phyloP scores from a whole-genome alignment of 2,329 filamentous ascomycete species.

The Apiospora malaysiana region DNA sequence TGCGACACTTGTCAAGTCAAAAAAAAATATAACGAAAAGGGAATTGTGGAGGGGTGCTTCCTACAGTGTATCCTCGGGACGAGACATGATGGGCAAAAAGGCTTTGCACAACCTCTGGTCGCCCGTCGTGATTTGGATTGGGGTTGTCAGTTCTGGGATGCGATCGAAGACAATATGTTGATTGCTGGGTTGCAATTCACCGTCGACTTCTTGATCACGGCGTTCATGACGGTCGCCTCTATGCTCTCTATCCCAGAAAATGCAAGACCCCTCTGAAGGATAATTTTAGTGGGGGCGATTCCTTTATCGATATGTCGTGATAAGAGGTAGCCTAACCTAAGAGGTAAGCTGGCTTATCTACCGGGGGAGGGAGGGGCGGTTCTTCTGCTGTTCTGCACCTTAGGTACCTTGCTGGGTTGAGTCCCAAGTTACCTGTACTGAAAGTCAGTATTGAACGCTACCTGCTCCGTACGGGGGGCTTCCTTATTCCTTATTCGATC shows the following conservation, averaged over 20 bases:
- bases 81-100: constrained; percentile 74
- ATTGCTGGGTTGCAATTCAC: background rate
- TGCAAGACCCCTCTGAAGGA: constrained; percentile 17
- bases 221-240: background rate
- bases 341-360: background rate
- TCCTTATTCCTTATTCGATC: too few species aligned
- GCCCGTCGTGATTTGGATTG: background rate
- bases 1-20: constrained; percentile 21
- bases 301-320: background rate
- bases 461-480: background rate
- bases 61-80: constrained; percentile 93
- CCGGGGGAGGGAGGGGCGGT: too few species aligned
- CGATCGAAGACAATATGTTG: background rate
- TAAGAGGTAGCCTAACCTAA: background rate
- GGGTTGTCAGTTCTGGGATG: background rate
- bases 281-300: background rate
- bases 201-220: background rate
- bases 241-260: background rate
- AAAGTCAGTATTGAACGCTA: background rate
- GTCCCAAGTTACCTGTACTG: background rate
- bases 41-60: constrained; percentile 37
- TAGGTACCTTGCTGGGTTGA: too few species aligned
- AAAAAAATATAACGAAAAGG: too few species aligned
- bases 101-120: background rate
- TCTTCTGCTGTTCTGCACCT: background rate